Percentiles rank a stretch among this genome's conserved stretches.
These are phyloP conservation scores for Paracorniculantispora psalliotae DNA, from an alignment of 2,329 filamentous ascomycete species.

Conservation along the genomic window DNA sequence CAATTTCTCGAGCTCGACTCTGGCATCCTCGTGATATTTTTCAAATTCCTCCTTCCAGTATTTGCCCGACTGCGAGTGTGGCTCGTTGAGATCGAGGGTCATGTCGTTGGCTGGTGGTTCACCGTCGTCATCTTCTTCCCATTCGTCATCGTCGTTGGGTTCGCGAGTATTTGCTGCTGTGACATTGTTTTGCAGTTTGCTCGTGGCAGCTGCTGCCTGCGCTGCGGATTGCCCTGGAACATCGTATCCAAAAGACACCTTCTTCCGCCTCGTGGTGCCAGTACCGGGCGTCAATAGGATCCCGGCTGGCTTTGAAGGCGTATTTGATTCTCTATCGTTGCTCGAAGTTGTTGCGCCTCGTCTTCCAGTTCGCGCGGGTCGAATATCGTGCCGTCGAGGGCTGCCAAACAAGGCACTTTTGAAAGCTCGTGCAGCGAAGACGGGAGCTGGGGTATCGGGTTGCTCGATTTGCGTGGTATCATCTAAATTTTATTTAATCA, in stretches of 20 bases:
- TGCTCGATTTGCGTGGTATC: conserved; percentile 47
- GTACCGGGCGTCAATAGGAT: conserved; percentile 63
- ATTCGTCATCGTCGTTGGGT: conserved; percentile 37
- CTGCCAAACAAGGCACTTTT: conserved; percentile 61
- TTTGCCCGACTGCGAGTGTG: conserved; percentile 67
- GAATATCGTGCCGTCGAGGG: conserved; percentile 37
- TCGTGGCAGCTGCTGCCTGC: conserved; percentile 29
- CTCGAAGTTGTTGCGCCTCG: conserved; percentile 21
- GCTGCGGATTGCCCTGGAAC: conserved; percentile 32
- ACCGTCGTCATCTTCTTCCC: conserved; percentile 48
- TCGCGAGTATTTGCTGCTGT: not conserved
- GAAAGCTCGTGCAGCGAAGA: conserved; percentile 61
- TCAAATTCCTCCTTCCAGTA: conserved; percentile 80
- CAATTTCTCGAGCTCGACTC: conserved; percentile 69
- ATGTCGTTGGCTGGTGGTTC: conserved; percentile 52
- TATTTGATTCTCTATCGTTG: conserved; percentile 30
- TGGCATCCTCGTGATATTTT: conserved; percentile 66
- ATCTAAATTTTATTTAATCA: conserved; percentile 20
- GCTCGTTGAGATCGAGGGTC: conserved; percentile 67
- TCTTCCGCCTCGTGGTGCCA: conserved; percentile 55
- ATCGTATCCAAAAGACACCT: conserved; percentile 60
- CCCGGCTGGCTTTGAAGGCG: conserved; percentile 48
- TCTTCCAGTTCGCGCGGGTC: conserved; percentile 19
- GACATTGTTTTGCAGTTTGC: conserved; percentile 20
- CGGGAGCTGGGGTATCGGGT: conserved; percentile 61